These are phyloP conservation scores for Lolium rigidum DNA, from an alignment of 176 grass and related monocot species.

Conservation along the genomic window DNA sequence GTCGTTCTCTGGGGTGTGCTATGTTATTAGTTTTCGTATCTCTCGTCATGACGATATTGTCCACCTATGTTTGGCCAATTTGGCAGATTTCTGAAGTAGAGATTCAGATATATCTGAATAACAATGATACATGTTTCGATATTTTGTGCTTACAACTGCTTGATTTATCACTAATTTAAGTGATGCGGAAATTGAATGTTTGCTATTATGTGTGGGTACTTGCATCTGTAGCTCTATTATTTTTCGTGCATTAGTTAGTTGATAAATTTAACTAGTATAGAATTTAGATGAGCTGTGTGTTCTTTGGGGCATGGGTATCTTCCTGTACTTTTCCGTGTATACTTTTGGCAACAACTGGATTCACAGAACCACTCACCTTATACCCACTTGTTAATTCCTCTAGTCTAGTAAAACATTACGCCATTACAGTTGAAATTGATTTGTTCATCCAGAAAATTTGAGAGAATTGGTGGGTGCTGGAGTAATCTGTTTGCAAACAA, in stretches of 20 bases:
- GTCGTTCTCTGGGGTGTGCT: not conserved
- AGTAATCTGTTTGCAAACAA: not conserved
- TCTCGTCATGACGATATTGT: not conserved
- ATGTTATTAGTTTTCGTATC: not conserved
- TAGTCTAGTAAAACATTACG: not conserved
- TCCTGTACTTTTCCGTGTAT: not conserved
- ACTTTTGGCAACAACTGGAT: not conserved
- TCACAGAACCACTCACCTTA: not conserved
- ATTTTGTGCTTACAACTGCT: not conserved
- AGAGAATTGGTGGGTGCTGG: not conserved
- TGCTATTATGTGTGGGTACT: not conserved
- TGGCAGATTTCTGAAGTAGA: constrained; percentile 18
- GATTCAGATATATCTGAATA: not conserved
- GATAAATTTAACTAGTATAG: not conserved
- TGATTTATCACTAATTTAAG: not conserved
- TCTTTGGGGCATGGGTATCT: not conserved
- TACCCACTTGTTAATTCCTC: not conserved
- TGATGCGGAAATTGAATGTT: not conserved
- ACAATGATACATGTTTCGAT: not conserved
- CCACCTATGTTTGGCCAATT: not conserved
- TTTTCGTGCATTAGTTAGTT: not conserved
- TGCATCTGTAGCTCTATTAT: not conserved
- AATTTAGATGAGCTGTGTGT: not conserved
- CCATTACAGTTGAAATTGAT: not conserved
- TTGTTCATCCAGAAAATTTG: not conserved